Evolutionary conservation across 2,329 filamentous ascomycete genomes (phyloP), one percentile per base, ranked within the genome.

Genomic region (Monilinia fructicola): DNA sequence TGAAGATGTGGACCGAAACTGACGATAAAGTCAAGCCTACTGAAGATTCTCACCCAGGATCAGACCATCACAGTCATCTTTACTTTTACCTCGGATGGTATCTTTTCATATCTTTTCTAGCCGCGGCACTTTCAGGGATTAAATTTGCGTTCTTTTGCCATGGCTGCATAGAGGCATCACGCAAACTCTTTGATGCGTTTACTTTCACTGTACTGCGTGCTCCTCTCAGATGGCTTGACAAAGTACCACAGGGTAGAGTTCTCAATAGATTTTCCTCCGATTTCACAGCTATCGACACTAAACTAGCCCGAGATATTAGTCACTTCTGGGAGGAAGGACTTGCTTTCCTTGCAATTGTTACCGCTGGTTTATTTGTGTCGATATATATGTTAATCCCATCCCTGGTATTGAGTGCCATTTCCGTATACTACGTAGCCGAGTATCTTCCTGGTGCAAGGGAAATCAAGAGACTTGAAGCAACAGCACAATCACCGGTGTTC

Each of bases 401-500:
- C 0, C 64, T 82, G 4, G 67, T 85, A 4, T 80, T 93, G 1
- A 78, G 92, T 1, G 69, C 78, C 0, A 76, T 88, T 16, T 88
- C 84, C 69, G 73, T 84, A n/a, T 77, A 84, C 68, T 84, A 87
- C 65, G 88, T 86, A 0, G 73, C 81, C 3, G 80, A 79, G 48
- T 95, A 91, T 73, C 81, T 94, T 6, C 78, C 83, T n/a, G 90
- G 85, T 0, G 90, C 90, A 0, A 83, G 91, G 50, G 90, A 92
- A 38, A 82, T 90, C 69, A 94, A 93, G 78, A 83, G 91, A 6
- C 83, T 94, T 1, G 91, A 94, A 76, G 91, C 87, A 70, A 91
- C 84, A 3, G 85, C 87, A 66, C 93, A 92, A 76, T 91, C 88
- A 0, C 91, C 91, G 0, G 86, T 94, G 0, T 93, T 92, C 72